phyloP scores from a whole-genome alignment of 2,329 filamentous ascomycete species.

The Cytospora mali region DNA sequence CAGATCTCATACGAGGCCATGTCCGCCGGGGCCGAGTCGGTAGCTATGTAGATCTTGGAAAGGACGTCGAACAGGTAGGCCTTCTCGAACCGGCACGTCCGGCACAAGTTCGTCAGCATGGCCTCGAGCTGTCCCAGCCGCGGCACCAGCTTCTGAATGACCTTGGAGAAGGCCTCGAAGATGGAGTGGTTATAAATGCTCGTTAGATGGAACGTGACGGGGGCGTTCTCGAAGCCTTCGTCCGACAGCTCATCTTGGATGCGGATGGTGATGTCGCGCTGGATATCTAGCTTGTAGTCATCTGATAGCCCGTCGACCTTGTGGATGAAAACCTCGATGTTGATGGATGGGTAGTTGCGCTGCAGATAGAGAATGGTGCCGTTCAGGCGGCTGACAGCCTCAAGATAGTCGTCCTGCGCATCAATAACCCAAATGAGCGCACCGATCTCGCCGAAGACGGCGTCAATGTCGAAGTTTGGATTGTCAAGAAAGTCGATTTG shows the following conservation, averaged over 20 bases:
- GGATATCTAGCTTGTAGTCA: conserved; percentile 94
- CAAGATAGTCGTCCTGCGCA: conserved; percentile 95
- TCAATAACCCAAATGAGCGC: conserved; percentile 98
- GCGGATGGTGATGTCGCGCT: conserved; percentile 93
- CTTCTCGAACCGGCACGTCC: conserved; percentile 94
- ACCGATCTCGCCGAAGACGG: conserved; percentile 91
- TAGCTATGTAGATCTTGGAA: conserved; percentile 98
- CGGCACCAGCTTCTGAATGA: conserved; percentile 96
- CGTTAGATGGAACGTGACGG: conserved; percentile 92
- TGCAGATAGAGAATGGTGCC: conserved; percentile 87
- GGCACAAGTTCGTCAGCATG: conserved; percentile 90
- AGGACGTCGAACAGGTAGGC: conserved; percentile 97
- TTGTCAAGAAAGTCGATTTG: conserved; percentile 90
- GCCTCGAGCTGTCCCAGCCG: conserved; percentile 91
- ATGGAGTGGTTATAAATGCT: conserved; percentile 97
- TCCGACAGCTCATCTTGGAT: conserved; percentile 96
- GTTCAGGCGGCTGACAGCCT: conserved; percentile 85
- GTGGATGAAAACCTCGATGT: conserved; percentile 98
- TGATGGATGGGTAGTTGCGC: conserved; percentile 86
- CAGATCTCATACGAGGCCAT: conserved; percentile 98
- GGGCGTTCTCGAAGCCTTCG: conserved; percentile 88
- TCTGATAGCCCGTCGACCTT: conserved; percentile 98
- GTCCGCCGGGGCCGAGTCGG: conserved; percentile 88
- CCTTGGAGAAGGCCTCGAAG: conserved; percentile 97
- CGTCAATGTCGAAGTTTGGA: conserved; percentile 85